phyloP scores from a whole-genome alignment of 2,329 filamentous ascomycete species.

The Phyllosticta paracitricarpa region DNA sequence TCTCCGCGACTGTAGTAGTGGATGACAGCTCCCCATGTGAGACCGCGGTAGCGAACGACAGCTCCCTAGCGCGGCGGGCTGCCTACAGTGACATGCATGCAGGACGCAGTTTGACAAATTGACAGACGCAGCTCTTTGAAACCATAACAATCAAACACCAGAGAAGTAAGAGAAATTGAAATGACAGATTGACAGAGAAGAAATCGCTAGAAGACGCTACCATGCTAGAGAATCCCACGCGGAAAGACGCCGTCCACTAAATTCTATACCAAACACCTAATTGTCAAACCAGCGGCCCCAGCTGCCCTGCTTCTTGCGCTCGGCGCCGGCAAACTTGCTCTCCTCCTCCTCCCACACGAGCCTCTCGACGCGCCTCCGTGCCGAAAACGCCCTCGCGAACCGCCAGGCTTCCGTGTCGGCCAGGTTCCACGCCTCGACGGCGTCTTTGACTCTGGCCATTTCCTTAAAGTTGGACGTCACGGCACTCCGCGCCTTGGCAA shows the following conservation, averaged over 20 bases:
- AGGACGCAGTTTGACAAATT: background rate
- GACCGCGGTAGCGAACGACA: no score
- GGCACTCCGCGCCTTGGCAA: conserved; percentile 41
- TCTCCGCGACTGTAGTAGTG: no score
- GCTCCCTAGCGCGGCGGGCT: no score
- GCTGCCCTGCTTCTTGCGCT: conserved; percentile 35
- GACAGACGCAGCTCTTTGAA: background rate
- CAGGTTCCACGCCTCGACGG: conserved; percentile 44
- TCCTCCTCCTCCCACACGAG: conserved; percentile 62
- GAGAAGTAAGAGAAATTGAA: background rate
- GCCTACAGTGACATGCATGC: background rate
- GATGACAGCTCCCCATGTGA: no score
- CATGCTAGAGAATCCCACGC: background rate
- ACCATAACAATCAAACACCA: background rate
- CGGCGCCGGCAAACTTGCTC: conserved; percentile 51
- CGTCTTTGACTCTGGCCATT: conserved; percentile 28
- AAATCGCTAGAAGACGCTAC: background rate
- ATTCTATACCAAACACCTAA: background rate
- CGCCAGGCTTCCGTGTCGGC: conserved; percentile 70
- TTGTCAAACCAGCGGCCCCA: conserved; percentile 25
- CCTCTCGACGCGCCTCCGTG: conserved; percentile 53
- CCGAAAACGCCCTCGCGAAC: conserved; percentile 59
- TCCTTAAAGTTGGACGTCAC: conserved; percentile 27
- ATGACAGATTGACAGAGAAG: background rate
- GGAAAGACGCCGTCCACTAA: background rate